Evolutionary conservation across 768 basidiomycete species (phyloP).

Genomic region (Lentinula sp.): DNA sequence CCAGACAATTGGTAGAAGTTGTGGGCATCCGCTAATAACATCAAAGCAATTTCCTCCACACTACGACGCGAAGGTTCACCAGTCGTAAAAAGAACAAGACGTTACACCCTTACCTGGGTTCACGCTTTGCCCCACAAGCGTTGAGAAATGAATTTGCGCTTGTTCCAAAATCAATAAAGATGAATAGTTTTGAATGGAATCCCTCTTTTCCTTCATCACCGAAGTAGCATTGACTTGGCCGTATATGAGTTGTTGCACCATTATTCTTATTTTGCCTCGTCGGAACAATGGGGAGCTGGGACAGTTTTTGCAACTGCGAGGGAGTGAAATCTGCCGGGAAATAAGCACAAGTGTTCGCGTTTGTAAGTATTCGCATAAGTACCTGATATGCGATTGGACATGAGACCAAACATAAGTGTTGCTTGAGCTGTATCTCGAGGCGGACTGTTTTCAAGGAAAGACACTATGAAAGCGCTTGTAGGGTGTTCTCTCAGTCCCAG

Average conservation of each 20-base stretch:
- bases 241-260: constrained; percentile 36
- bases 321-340: constrained; percentile 36
- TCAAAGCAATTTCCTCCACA: constrained; percentile 72
- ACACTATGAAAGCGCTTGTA: constrained; percentile 50
- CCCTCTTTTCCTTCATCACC: constrained; percentile 42
- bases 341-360: not conserved
- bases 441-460: constrained; percentile 52
- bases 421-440: constrained; percentile 52
- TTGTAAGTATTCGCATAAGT: constrained; percentile 10
- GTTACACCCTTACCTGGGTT: constrained; percentile 38
- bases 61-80: constrained; percentile 23
- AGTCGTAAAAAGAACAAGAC: not conserved
- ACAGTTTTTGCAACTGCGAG: constrained; percentile 51
- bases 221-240: constrained; percentile 69
- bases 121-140: constrained; percentile 81
- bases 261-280: constrained; percentile 26
- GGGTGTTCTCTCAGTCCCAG: constrained; percentile 70
- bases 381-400: constrained; percentile 62
- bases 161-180: constrained; percentile 83
- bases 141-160: constrained; percentile 79
- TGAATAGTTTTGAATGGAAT: constrained; percentile 77
- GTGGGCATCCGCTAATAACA: constrained; percentile 61
- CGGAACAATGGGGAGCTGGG: constrained; percentile 63
- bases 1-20: constrained; percentile 68
- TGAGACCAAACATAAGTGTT: constrained; percentile 57